Conservation (phyloP, 2,329 filamentous ascomycete species). For the Colletotrichum sp. region DNA sequence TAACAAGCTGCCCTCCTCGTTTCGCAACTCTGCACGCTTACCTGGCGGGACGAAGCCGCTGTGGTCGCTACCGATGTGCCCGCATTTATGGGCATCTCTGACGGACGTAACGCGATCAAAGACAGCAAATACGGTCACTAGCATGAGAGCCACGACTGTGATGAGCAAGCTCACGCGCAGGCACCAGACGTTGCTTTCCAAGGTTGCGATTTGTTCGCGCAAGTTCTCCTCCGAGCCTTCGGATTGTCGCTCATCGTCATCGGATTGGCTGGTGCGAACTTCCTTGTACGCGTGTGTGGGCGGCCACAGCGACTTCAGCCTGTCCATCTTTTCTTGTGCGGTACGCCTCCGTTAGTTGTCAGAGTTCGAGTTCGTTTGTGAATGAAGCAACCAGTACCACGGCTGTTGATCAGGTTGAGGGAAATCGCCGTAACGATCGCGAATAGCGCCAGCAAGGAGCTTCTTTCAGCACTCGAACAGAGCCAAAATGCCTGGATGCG, state of each 20-base stretch:
- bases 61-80: conserved; percentile 8
- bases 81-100: not conserved
- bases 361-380: too few species aligned
- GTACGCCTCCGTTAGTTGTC: too few species aligned
- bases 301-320: not conserved
- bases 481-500: not conserved
- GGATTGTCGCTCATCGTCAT: not conserved
- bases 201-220: not conserved
- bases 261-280: not conserved
- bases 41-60: conserved; percentile 8
- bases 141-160: not conserved
- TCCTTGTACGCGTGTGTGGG: not conserved
- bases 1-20: not conserved
- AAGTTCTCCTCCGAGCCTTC: not conserved
- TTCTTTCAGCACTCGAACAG: not conserved
- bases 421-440: not conserved
- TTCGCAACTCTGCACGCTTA: not conserved
- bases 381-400: not conserved
- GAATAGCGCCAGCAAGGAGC: not conserved
- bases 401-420: not conserved
- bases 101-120: not conserved
- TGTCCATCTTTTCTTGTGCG: not conserved
- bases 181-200: conserved; percentile 6
- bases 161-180: not conserved
- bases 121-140: not conserved